Conservation (phyloP, 352 stramenopile genomes). For the Halophytophthora polymorphica region DNA sequence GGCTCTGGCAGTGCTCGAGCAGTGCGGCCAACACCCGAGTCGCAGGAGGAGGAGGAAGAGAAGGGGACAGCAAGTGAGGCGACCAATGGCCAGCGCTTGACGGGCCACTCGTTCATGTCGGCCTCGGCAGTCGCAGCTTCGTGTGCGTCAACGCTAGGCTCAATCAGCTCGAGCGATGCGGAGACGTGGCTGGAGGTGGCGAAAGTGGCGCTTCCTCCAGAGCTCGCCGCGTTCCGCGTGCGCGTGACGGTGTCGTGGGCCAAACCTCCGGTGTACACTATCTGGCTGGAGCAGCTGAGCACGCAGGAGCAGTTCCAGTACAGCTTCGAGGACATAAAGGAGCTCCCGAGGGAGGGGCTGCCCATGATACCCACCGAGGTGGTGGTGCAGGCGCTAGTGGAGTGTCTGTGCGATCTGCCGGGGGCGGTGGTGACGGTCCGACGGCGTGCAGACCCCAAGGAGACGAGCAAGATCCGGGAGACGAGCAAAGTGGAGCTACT, state of each 20-base stretch:
- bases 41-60: slow-evolving; percentile 6
- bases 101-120: no score
- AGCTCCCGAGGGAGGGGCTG: slow-evolving; percentile 18
- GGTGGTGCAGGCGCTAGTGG: slow-evolving; percentile 33
- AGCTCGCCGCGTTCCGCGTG: slow-evolving; percentile 23
- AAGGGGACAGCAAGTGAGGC: not conserved
- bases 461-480: slow-evolving; percentile 24
- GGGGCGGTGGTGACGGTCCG: slow-evolving; percentile 14
- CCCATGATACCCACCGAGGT: slow-evolving; percentile 16
- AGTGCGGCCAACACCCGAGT: slow-evolving; percentile 8
- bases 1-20: slow-evolving; percentile 6
- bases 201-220: slow-evolving; percentile 26
- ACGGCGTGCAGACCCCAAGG: slow-evolving; percentile 12
- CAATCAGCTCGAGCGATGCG: not conserved
- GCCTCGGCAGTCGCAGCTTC: no score
- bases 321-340: slow-evolving; percentile 23
- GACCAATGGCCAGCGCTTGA: no score
- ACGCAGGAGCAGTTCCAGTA: slow-evolving; percentile 25
- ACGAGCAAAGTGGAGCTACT: slow-evolving; percentile 30
- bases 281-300: slow-evolving; percentile 28
- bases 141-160: no score
- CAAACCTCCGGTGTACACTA: slow-evolving; percentile 21
- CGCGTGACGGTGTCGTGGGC: slow-evolving; percentile 15
- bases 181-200: slow-evolving; percentile 26
- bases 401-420: slow-evolving; percentile 21